phyloP scores from a whole-genome alignment of 306 rosid species.

The Senna siamea region DNA sequence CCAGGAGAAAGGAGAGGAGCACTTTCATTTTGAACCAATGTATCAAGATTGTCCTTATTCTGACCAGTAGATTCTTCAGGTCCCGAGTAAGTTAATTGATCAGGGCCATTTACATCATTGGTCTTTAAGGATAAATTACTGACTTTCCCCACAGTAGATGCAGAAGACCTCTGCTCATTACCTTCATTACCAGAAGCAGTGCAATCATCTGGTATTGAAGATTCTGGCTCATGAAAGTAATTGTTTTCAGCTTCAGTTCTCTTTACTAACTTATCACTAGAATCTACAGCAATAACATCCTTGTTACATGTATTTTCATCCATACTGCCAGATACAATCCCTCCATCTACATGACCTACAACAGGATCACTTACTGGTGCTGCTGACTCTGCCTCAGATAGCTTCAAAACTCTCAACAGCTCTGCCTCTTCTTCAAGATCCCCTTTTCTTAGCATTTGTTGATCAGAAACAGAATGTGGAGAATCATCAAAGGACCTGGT shows the following conservation, averaged over 20 bases:
- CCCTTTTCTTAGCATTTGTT: conserved; percentile 63
- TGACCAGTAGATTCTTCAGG: conserved; percentile 46
- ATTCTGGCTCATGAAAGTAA: conserved; percentile 48
- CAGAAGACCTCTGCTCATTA: conserved; percentile 45
- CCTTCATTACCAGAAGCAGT: conserved; percentile 44
- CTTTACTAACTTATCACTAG: conserved; percentile 52
- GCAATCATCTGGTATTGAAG: conserved; percentile 49
- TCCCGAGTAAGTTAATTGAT: conserved; percentile 45
- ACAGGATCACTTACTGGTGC: conserved; percentile 49
- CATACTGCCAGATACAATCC: conserved; percentile 41
- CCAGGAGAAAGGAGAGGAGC: conserved; percentile 47
- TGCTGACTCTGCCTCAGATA: conserved; percentile 60
- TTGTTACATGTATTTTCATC: conserved; percentile 41
- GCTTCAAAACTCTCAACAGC: conserved; percentile 67
- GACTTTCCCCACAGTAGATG: conserved; percentile 42
- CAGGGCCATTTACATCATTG: conserved; percentile 40
- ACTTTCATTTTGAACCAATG: conserved; percentile 48
- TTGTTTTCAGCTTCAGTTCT: conserved; percentile 40
- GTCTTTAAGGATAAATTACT: conserved; percentile 44
- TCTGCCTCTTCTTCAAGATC: conserved; percentile 91
- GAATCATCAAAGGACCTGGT: conserved; percentile 80
- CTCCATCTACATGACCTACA: conserved; percentile 38
- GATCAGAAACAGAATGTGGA: conserved; percentile 61
- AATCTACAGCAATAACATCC: conserved; percentile 44
- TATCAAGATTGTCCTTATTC: conserved; percentile 48